Evolutionary conservation across 768 basidiomycete species (phyloP).

Genomic region (Pleurotus eryngii): DNA sequence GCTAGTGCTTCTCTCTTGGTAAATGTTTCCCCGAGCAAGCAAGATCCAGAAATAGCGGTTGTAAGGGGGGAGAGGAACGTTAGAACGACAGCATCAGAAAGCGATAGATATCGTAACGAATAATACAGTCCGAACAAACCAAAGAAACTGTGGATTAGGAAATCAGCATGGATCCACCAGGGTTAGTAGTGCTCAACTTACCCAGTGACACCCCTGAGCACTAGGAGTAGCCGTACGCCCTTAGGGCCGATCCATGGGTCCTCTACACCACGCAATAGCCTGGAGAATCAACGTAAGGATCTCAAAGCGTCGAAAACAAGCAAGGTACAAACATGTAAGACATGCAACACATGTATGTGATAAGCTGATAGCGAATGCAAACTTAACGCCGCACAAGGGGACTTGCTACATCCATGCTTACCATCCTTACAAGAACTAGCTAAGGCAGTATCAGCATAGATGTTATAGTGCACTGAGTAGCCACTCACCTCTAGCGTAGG

Average conservation of each 20-base stretch:
- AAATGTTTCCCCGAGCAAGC: conserved; percentile 61
- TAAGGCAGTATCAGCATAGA: conserved; percentile 15
- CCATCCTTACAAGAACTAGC: conserved; percentile 61
- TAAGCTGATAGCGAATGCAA: conserved; percentile 28
- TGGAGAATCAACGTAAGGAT: conserved; percentile 16
- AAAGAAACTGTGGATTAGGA: conserved; percentile 52
- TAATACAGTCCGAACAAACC: conserved; percentile 70
- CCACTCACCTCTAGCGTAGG: conserved; percentile 50
- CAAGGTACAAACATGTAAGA: conserved; percentile 41
- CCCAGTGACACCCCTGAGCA: conserved; percentile 63
- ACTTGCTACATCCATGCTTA: conserved; percentile 18
- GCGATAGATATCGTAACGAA: conserved; percentile 68
- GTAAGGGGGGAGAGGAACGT: conserved; percentile 71
- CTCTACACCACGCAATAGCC: conserved; percentile 34
- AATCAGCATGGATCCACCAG: no score
- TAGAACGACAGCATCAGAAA: conserved; percentile 77
- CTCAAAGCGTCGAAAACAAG: neutral
- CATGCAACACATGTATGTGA: conserved; percentile 51
- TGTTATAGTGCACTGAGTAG: neutral
- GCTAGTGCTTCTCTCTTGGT: conserved; percentile 52
- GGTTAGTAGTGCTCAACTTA: conserved; percentile 22
- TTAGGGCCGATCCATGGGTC: conserved; percentile 71
- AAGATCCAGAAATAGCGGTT: conserved; percentile 57
- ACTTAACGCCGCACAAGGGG: conserved; percentile 1
- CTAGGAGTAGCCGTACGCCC: conserved; percentile 56